phyloP scores from a whole-genome alignment of 169 alveolate genomes.

The Besnoitia besnoiti region DNA sequence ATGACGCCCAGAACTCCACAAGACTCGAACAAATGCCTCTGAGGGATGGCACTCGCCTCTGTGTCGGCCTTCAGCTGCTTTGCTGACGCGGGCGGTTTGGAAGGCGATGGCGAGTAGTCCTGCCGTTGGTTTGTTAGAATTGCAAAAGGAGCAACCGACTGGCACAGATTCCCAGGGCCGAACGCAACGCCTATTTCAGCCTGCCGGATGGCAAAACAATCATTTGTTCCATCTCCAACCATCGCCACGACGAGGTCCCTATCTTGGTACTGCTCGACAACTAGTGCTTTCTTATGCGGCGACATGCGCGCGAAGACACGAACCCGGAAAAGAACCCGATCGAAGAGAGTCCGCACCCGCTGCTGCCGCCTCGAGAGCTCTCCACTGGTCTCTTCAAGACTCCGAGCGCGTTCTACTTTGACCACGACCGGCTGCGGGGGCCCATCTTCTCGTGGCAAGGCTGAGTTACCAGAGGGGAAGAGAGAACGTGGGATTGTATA shows the following conservation, averaged over 20 bases:
- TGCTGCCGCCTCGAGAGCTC: not conserved
- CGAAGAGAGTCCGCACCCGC: not conserved
- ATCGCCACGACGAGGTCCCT: constrained; percentile 75
- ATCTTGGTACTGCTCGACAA: constrained; percentile 38
- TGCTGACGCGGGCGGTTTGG: not conserved
- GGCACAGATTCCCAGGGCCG: constrained; percentile 73
- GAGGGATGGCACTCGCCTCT: not conserved
- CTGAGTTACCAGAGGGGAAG: not conserved
- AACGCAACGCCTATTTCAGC: constrained; percentile 94
- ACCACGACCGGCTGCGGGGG: too few species aligned
- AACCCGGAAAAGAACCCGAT: constrained; percentile 30
- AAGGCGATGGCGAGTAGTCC: not conserved
- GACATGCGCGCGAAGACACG: constrained; percentile 58
- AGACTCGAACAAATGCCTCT: not conserved
- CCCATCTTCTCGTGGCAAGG: too few species aligned
- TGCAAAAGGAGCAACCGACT: constrained; percentile 41
- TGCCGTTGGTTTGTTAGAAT: not conserved
- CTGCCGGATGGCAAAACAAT: constrained; percentile 91
- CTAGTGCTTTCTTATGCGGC: constrained; percentile 36
- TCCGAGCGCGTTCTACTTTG: not conserved
- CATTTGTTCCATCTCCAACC: constrained; percentile 96
- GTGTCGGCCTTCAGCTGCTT: not conserved
- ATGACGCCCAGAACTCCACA: constrained; percentile 35
- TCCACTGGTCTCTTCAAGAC: not conserved
- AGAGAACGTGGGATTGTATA: not conserved